These are phyloP conservation scores for Lipomyces sp. DNA, from an alignment of 805 yeast species.

Conservation along the genomic window DNA sequence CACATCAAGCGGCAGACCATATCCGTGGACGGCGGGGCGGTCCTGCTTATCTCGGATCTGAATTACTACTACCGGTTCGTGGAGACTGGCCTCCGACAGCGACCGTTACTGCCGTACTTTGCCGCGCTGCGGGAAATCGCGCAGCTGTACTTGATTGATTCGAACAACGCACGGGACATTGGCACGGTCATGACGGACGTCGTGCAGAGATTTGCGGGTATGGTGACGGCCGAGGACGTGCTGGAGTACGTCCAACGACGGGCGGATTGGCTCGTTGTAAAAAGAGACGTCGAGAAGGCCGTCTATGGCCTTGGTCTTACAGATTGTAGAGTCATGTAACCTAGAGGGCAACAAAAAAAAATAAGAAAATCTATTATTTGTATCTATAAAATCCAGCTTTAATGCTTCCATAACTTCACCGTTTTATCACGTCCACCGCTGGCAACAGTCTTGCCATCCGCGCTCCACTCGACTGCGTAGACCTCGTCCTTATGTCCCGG, in stretches of 20 bases:
- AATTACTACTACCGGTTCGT: constrained; percentile 76
- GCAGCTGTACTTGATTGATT: constrained; percentile 70
- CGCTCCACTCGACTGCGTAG: constrained; percentile 96
- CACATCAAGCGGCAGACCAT: constrained; percentile 69
- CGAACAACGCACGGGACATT: constrained; percentile 73
- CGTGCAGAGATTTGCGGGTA: constrained; percentile 73
- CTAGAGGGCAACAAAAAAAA: neutral
- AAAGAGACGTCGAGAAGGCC: constrained; percentile 82
- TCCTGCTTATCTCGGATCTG: constrained; percentile 59
- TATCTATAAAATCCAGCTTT: constrained; percentile 1
- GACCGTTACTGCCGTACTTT: constrained; percentile 62
- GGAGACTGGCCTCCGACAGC: constrained; percentile 47
- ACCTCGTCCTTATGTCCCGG: constrained; percentile 98
- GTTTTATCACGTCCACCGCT: constrained; percentile 97
- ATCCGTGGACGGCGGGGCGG: constrained; percentile 73
- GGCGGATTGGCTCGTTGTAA: constrained; percentile 77
- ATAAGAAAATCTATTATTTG: neutral
- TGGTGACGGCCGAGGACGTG: constrained; percentile 90
- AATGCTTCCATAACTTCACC: constrained; percentile 84
- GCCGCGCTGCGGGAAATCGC: constrained; percentile 82
- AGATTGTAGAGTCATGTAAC: constrained; percentile 51
- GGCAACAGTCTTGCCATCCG: constrained; percentile 90
- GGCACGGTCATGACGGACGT: constrained; percentile 82
- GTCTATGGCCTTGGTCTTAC: constrained; percentile 79
- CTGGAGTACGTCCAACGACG: constrained; percentile 86